phyloP scores from a whole-genome alignment of 108 stramenopile genomes.

The Stephanodiscus triporus region DNA sequence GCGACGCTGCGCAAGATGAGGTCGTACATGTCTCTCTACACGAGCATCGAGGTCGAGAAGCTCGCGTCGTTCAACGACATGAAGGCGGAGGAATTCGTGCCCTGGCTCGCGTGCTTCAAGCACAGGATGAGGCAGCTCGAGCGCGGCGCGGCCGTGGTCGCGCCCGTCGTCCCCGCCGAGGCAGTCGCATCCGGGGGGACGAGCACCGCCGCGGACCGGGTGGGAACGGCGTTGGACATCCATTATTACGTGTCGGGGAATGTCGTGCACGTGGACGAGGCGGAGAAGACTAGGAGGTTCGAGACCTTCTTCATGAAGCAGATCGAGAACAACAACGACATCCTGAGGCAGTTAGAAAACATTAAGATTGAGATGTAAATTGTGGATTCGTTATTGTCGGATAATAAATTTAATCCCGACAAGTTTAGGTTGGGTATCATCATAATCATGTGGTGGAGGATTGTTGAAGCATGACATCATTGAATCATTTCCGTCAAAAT shows the following conservation, averaged over 20 bases:
- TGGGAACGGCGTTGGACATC: slow-evolving; percentile 80
- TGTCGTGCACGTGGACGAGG: slow-evolving; percentile 83
- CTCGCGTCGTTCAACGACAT: slow-evolving; percentile 88
- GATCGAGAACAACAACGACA: slow-evolving; percentile 71
- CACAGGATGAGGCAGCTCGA: slow-evolving; percentile 79
- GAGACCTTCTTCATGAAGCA: slow-evolving; percentile 88
- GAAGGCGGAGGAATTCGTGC: slow-evolving; percentile 51
- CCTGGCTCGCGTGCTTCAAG: slow-evolving; percentile 68
- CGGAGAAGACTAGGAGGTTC: slow-evolving; percentile 83
- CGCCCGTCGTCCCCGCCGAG: slow-evolving; percentile 24
- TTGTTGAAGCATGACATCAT: no score
- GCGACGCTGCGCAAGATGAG: slow-evolving; percentile 75
- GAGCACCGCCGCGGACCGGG: slow-evolving; percentile 17
- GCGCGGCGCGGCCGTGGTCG: slow-evolving; percentile 9
- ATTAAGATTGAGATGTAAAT: slow-evolving; percentile 46
- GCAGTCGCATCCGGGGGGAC: slow-evolving; percentile 8
- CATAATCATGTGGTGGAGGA: no score
- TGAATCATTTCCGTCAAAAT: no score
- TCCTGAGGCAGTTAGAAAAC: slow-evolving; percentile 62
- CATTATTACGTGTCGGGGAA: slow-evolving; percentile 69
- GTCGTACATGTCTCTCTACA: slow-evolving; percentile 96
- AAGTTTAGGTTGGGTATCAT: no score
- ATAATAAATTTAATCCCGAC: no score
- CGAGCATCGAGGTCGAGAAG: slow-evolving; percentile 89
- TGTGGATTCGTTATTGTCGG: no score